These are phyloP conservation scores for Bacterosira constricta DNA, from an alignment of 108 stramenopile species.

Conservation along the genomic window DNA sequence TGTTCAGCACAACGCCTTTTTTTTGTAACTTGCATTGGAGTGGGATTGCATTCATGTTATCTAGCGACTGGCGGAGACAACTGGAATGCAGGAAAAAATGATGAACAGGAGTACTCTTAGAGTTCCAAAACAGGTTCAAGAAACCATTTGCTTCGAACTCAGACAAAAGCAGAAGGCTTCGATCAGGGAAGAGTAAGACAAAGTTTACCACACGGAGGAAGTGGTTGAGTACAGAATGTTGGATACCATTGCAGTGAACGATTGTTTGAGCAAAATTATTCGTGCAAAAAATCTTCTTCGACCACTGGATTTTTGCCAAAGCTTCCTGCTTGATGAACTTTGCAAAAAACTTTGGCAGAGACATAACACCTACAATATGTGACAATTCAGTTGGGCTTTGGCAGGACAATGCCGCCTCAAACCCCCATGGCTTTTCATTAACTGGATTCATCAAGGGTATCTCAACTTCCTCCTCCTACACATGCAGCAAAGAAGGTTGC, in stretches of 20 bases:
- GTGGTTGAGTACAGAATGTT: not conserved
- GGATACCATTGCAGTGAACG: not conserved
- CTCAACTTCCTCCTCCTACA: slow-evolving; percentile 59
- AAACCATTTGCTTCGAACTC: slow-evolving; percentile 50
- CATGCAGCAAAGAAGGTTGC: slow-evolving; percentile 12
- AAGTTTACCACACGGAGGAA: slow-evolving; percentile 49
- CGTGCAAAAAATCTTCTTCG: slow-evolving; percentile 17
- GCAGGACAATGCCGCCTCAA: not conserved
- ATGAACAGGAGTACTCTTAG: not conserved
- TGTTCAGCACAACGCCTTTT: not conserved
- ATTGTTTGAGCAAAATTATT: slow-evolving; percentile 32
- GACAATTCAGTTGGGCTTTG: not conserved
- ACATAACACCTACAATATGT: not conserved
- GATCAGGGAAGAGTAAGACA: slow-evolving; percentile 28
- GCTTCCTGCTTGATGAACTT: not conserved
- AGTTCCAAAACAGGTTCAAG: slow-evolving; percentile 23
- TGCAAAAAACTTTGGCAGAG: not conserved
- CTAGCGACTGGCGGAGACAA: slow-evolving; percentile 9
- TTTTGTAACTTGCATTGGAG: not conserved
- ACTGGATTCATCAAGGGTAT: slow-evolving; percentile 22
- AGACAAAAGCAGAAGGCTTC: slow-evolving; percentile 34
- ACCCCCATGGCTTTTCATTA: slow-evolving; percentile 31
- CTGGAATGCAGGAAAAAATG: slow-evolving; percentile 18
- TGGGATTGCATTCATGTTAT: slow-evolving; percentile 3
- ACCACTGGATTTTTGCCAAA: slow-evolving; percentile 10